Base-by-base conservation (phyloP, 495 filamentous ascomycete species). In the Aspergillus haitiensis region DNA sequence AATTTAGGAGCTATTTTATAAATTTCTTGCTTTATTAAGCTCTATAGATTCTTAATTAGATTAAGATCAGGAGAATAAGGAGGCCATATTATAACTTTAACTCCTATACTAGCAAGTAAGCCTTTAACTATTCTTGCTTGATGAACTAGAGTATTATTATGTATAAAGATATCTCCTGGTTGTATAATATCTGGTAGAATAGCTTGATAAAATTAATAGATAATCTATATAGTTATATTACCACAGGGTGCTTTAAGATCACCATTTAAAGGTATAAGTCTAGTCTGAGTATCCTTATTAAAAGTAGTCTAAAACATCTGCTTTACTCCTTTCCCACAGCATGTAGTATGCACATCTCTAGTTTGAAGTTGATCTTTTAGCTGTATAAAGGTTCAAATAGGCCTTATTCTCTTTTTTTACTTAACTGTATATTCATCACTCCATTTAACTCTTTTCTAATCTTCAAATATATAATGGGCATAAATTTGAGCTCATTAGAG, bases 251-350 rank as follows among this genome's bases (percentile, higher is more conserved):
- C 12, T 32, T 42, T 18, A 31, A 37, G 36, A 16, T 54, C 37
- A 6, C 18, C 16, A 16, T 54, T 18, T 27, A 54, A 27, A 32
- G 36, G 18, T 11, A 54, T 7, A 10, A 54, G 37, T 3, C 52
- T 18, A 42, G 52, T 54, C 37, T 12, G 18, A 27, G 12, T 9
- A 44, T 54, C 44, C 27, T 27, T 42, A 37, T 21, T n/a, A 54
- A 54, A 54, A 31, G 37, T 21, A 54, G 52, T 37, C 52, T 13
- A 54, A 36, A 54, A 54, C 37, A 54, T 54, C 52, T 54, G 12
- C 52, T 27, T 54, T 31, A 54, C 11, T 7, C 33, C 18, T 32
- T 54, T 54, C n/a, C 33, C 37, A 54, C 18, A 54, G 6, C 18
- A 18, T 31, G 44, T 13, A 42, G 52, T 37, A 44, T 44, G 52